phyloP scores from a whole-genome alignment of 2,329 filamentous ascomycete species.

The Fusarium nodosum region DNA sequence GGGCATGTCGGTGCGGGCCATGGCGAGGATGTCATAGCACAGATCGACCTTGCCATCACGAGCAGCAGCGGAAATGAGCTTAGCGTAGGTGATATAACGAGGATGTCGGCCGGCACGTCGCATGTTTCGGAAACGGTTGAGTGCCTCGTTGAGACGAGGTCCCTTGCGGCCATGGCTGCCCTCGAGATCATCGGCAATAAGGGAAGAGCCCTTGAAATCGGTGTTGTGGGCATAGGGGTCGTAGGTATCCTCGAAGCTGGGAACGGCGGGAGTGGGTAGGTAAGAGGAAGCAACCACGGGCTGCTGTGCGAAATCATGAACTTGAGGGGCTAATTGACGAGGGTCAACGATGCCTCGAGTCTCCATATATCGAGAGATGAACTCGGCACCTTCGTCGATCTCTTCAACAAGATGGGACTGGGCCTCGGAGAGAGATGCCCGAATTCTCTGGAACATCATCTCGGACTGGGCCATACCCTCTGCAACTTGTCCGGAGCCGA shows the following conservation, averaged over 20 bases:
- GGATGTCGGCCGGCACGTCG: constrained; percentile 91
- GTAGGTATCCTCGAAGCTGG: constrained; percentile 82
- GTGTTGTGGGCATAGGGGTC: constrained; percentile 93
- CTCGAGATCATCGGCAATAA: constrained; percentile 92
- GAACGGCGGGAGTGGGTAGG: constrained; percentile 67
- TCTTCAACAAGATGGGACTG: constrained; percentile 77
- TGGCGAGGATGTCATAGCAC: constrained; percentile 87
- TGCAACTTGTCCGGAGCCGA: constrained; percentile 86
- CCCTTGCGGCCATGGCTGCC: constrained; percentile 80
- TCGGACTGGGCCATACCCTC: constrained; percentile 85
- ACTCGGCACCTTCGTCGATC: constrained; percentile 87
- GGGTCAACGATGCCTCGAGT: constrained; percentile 68
- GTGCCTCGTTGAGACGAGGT: constrained; percentile 81
- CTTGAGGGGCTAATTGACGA: constrained; percentile 64
- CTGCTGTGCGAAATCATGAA: constrained; percentile 60
- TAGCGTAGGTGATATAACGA: constrained; percentile 96
- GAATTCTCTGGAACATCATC: constrained; percentile 88
- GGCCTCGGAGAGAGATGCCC: constrained; percentile 66
- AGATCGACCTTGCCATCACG: constrained; percentile 85
- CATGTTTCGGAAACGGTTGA: constrained; percentile 91
- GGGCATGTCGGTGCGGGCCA: constrained; percentile 91
- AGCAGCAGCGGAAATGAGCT: constrained; percentile 90
- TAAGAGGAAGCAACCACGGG: constrained; percentile 63
- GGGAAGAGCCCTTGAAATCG: constrained; percentile 91
- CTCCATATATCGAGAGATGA: constrained; percentile 72